These are phyloP conservation scores for Fomitopsis pulvina DNA, from an alignment of 768 basidiomycete genomes.

Conservation along the genomic window DNA sequence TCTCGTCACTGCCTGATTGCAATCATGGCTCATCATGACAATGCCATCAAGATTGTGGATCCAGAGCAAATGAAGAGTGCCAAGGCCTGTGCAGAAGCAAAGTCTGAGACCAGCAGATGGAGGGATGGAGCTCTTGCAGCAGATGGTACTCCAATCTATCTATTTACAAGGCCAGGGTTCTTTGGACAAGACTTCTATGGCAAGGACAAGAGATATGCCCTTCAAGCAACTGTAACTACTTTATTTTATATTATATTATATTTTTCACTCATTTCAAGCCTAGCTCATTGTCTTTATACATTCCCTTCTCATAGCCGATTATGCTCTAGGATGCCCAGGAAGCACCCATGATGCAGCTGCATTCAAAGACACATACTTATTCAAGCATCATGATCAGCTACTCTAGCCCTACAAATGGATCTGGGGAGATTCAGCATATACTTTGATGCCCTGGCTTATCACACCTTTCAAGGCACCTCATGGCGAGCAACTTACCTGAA, in stretches of 20 bases:
- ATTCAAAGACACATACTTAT: slow-evolving; percentile 23
- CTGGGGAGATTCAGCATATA: slow-evolving; percentile 29
- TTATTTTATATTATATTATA: slow-evolving; percentile 12
- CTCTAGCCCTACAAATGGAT: slow-evolving; percentile 19
- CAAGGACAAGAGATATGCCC: slow-evolving; percentile 5
- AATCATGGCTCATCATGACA: not conserved
- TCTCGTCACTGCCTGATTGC: not conserved
- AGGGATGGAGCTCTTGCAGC: slow-evolving; percentile 25
- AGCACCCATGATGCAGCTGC: slow-evolving; percentile 29
- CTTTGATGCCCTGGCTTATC: slow-evolving; percentile 9
- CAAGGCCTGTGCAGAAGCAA: not conserved
- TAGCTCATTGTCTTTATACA: not conserved
- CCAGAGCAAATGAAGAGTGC: not conserved
- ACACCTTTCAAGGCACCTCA: slow-evolving; percentile 18
- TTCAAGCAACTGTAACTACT: not conserved
- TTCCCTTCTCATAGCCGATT: slow-evolving; percentile 22
- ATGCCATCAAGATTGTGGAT: not conserved
- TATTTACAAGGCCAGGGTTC: slow-evolving; percentile 8
- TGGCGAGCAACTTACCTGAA: not conserved
- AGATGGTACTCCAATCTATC: slow-evolving; percentile 26
- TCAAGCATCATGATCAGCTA: slow-evolving; percentile 15
- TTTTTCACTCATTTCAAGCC: not conserved
- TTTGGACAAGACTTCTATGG: slow-evolving; percentile 6
- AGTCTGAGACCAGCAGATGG: slow-evolving; percentile 20
- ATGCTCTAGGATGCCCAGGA: slow-evolving; percentile 24